These are phyloP conservation scores for Kwoniella heveanensis DNA, from an alignment of 768 basidiomycete genomes.

Conservation along the genomic window DNA sequence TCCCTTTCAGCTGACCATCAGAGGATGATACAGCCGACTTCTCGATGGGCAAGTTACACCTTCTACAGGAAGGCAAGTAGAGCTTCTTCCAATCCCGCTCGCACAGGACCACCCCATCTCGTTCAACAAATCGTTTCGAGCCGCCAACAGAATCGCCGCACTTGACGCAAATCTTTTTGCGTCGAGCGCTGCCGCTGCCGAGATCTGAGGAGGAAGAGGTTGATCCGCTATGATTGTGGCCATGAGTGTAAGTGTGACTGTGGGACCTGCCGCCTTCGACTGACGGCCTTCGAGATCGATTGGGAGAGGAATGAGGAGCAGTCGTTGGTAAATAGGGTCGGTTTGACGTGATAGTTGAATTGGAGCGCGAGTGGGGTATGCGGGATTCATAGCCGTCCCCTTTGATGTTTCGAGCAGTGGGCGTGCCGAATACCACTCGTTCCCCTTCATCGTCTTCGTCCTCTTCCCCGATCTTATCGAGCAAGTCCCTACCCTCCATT, in stretches of 20 bases:
- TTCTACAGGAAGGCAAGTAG: constrained; percentile 91
- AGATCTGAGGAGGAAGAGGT: constrained; percentile 14
- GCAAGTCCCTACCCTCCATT: constrained; percentile 22
- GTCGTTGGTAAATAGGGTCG: constrained; percentile 18
- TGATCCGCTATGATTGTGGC: constrained; percentile 7
- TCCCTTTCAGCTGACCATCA: constrained; percentile 93
- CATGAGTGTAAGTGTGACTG: constrained; percentile 6
- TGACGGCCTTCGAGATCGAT: constrained; percentile 1
- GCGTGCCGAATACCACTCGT: constrained; percentile 35
- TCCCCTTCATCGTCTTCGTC: constrained; percentile 48
- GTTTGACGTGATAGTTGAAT: constrained; percentile 22
- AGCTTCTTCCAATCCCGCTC: constrained; percentile 93
- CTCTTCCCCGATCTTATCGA: constrained; percentile 45
- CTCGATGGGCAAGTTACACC: constrained; percentile 84
- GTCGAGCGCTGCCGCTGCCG: constrained; percentile 15
- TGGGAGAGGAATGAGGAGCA: constrained; percentile 23
- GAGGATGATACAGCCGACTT: constrained; percentile 85
- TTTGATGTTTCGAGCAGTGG: constrained; percentile 7
- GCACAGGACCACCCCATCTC: constrained; percentile 77
- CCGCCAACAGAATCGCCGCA: constrained; percentile 74
- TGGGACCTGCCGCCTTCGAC: background rate
- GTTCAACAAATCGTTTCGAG: constrained; percentile 69
- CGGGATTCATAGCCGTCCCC: constrained; percentile 8
- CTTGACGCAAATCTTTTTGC: constrained; percentile 62
- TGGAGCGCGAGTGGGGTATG: constrained; percentile 15